Percentiles rank a stretch among this genome's conserved stretches.
phyloP scores from a whole-genome alignment of 2,329 filamentous ascomycete genomes.

The Clarireedia homoeocarpa region DNA sequence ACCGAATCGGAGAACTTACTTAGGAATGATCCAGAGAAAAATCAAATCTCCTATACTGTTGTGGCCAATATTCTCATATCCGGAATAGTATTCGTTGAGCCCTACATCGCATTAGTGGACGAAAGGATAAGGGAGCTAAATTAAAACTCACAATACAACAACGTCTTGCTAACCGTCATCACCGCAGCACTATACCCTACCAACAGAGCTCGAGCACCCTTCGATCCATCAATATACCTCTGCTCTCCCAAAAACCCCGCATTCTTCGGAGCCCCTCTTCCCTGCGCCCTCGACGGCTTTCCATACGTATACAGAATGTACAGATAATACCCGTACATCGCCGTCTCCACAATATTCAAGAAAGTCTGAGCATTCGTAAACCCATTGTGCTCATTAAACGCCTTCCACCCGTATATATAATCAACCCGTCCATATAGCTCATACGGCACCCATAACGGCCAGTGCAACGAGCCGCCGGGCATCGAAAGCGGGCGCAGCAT shows the following conservation, averaged over 20 bases:
- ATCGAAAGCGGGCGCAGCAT: constrained; percentile 59
- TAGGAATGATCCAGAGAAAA: constrained; percentile 57
- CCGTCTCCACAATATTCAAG: constrained; percentile 53
- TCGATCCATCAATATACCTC: constrained; percentile 42
- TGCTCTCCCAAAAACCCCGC: constrained; percentile 39
- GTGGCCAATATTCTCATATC: constrained; percentile 54
- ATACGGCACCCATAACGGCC: constrained; percentile 57
- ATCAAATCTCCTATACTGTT: constrained; percentile 47
- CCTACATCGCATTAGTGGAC: constrained; percentile 31
- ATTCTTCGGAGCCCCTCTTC: constrained; percentile 26
- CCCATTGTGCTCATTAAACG: constrained; percentile 50
- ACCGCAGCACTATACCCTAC: constrained; percentile 50
- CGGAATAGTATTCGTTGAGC: constrained; percentile 52
- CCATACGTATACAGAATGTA: constrained; percentile 41
- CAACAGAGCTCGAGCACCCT: constrained; percentile 47
- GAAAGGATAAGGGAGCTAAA: neutral
- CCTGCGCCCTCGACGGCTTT: constrained; percentile 25
- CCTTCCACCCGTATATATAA: constrained; percentile 58
- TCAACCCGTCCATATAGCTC: constrained; percentile 58
- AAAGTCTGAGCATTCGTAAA: constrained; percentile 56
- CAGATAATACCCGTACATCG: constrained; percentile 52
- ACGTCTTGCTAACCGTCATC: constrained; percentile 61
- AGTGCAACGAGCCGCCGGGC: constrained; percentile 54
- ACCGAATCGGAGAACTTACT: constrained; percentile 39
- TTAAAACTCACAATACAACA: constrained; percentile 52